phyloP scores from a whole-genome alignment of 2,329 filamentous ascomycete genomes.

The Verticillium longisporum region DNA sequence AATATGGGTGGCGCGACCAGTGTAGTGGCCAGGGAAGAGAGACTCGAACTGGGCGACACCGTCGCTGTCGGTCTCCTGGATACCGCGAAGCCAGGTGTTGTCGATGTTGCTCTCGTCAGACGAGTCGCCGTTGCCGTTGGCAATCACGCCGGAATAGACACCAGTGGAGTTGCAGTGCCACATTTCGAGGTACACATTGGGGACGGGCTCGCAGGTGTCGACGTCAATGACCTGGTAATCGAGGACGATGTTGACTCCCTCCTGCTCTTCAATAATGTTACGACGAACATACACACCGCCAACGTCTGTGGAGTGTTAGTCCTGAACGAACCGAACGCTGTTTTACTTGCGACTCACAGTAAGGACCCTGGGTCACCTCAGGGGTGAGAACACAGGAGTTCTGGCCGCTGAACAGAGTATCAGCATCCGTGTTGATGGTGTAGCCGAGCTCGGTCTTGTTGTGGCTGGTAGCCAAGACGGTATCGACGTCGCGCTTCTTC shows the following conservation, averaged over 20 bases:
- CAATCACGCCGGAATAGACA: conserved; percentile 33
- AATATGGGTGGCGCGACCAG: conserved; percentile 31
- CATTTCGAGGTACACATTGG: conserved; percentile 31
- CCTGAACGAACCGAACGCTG: not conserved
- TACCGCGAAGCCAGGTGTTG: conserved; percentile 30
- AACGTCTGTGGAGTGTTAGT: conserved; percentile 16
- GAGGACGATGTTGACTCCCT: conserved; percentile 30
- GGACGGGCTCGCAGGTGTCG: conserved; percentile 31
- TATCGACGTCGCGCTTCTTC: conserved; percentile 21
- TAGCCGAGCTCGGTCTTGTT: conserved; percentile 24
- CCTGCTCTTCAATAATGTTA: conserved; percentile 32
- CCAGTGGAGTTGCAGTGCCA: conserved; percentile 40
- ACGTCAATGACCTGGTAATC: conserved; percentile 37
- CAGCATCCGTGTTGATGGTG: conserved; percentile 17
- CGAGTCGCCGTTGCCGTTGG: conserved; percentile 25
- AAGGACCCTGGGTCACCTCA: conserved; percentile 41
- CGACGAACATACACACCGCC: conserved; percentile 28
- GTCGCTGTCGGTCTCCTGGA: conserved; percentile 29
- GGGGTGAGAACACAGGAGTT: conserved; percentile 37
- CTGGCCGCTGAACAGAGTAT: conserved; percentile 26
- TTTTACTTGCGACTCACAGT: conserved; percentile 21
- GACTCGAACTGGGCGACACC: conserved; percentile 33
- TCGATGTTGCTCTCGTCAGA: conserved; percentile 20
- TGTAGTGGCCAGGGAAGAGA: conserved; percentile 36
- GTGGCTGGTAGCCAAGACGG: conserved; percentile 24